A percentile compares a stretch with the other conserved stretches of the same genome.
These are phyloP conservation scores for Crassisporium funariophilum DNA, from an alignment of 768 basidiomycete species.

Conservation along the genomic window DNA sequence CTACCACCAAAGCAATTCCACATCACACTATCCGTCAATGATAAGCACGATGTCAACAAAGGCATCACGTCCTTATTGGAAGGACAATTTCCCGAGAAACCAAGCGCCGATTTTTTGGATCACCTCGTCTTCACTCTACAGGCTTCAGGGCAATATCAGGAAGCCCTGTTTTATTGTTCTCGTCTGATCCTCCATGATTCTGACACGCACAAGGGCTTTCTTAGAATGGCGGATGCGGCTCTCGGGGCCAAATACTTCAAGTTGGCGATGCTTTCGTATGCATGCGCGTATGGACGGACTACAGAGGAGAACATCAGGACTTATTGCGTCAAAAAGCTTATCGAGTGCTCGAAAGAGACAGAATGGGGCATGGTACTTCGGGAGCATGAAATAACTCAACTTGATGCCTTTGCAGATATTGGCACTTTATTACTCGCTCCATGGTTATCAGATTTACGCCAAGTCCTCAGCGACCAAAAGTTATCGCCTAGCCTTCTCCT, in stretches of 20 bases:
- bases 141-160: constrained; percentile 33
- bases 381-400: constrained; percentile 40
- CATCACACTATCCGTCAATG: constrained; percentile 45
- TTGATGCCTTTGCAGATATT: constrained; percentile 34
- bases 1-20: constrained; percentile 58
- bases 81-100: not conserved
- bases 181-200: constrained; percentile 33
- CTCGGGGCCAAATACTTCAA: constrained; percentile 37
- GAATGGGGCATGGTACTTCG: constrained; percentile 55
- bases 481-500: constrained; percentile 41
- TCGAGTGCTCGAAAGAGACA: constrained; percentile 45
- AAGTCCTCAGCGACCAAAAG: constrained; percentile 31
- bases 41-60: constrained; percentile 49
- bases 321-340: constrained; percentile 49
- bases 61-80: constrained; percentile 45
- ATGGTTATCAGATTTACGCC: constrained; percentile 42
- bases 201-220: constrained; percentile 45
- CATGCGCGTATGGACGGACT: constrained; percentile 44
- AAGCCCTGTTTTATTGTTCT: constrained; percentile 35
- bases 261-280: constrained; percentile 58
- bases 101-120: constrained; percentile 11
- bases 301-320: constrained; percentile 35
- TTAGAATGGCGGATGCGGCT: constrained; percentile 52
- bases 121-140: constrained; percentile 50
- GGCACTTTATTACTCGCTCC: constrained; percentile 35